Conservation (phyloP, 1,139 yeast genomes). For the Yamadazyma friedrichii region DNA sequence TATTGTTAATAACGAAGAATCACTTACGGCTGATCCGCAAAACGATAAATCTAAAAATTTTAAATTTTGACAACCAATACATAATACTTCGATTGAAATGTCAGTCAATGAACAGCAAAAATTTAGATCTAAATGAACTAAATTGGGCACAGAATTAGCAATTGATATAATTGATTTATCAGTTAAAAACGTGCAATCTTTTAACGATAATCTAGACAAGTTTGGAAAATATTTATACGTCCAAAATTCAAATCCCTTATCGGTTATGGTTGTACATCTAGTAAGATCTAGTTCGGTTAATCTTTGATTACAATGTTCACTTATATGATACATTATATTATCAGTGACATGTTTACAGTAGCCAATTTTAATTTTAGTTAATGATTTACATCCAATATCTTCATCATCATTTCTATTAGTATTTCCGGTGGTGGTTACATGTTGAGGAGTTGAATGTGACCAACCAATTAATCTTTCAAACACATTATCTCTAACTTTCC, state of each 20-base stretch:
- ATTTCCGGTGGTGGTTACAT: conserved; percentile 9
- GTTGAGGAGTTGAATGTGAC: conserved; percentile 19
- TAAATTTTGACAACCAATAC: conserved; percentile 61
- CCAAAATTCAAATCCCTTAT: conserved; percentile 70
- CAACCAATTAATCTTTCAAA: conserved; percentile 65
- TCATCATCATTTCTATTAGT: conserved; percentile 15
- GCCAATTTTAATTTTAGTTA: conserved; percentile 55
- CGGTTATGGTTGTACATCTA: conserved; percentile 76
- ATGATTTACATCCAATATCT: conserved; percentile 55
- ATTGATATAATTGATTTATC: conserved; percentile 64
- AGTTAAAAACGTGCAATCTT: conserved; percentile 72
- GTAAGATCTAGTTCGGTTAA: conserved; percentile 61
- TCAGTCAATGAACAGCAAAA: conserved; percentile 78
- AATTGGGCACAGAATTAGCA: conserved; percentile 58
- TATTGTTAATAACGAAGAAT: conserved; percentile 61
- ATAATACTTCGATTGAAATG: conserved; percentile 61
- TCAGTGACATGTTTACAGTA: conserved; percentile 77
- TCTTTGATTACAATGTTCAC: conserved; percentile 55
- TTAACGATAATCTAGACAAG: conserved; percentile 51
- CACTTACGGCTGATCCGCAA: conserved; percentile 81
- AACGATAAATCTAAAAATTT: conserved; percentile 59
- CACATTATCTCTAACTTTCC: conserved; percentile 71
- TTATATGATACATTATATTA: conserved; percentile 60
- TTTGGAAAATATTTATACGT: conserved; percentile 52
- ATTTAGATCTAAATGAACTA: conserved; percentile 58